A percentile compares a stretch with the other conserved stretches of the same genome.
Evolutionary conservation across 1,284 basidiomycete genomes (phyloP).

Genomic region (Sanguinoderma infundibulare): DNA sequence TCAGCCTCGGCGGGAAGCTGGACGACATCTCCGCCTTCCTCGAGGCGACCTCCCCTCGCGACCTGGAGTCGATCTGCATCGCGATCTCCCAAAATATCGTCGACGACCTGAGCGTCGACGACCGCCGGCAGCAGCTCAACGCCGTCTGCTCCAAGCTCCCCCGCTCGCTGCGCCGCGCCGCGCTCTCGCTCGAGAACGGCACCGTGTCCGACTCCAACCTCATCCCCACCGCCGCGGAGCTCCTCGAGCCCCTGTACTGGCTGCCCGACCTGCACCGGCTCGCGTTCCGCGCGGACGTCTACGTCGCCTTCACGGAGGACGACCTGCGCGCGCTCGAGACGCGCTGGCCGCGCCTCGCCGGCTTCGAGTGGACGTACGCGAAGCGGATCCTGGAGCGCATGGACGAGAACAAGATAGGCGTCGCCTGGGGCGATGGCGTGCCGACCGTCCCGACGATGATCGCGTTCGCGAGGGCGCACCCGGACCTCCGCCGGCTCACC

Average conservation of each 20-base stretch:
- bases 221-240: background rate
- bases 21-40: background rate
- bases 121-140: background rate
- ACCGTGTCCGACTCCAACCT: background rate
- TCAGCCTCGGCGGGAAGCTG: background rate
- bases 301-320: background rate
- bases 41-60: background rate
- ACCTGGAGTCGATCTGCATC: background rate
- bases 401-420: background rate
- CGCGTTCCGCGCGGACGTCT: background rate
- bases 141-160: background rate
- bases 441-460: constrained; percentile 3
- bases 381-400: background rate
- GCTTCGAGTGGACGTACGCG: background rate
- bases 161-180: background rate
- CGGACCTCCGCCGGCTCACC: background rate
- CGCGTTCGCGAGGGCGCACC: constrained; percentile 7
- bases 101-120: constrained; percentile 1
- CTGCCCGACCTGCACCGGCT: background rate
- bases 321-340: background rate
- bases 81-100: background rate
- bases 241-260: background rate
- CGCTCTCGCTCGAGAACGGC: background rate
- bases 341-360: background rate
- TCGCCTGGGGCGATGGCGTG: background rate